Percentiles rank a stretch among this genome's conserved stretches.
Conservation (phyloP, 805 yeast genomes). For the Saccharomycopsis selenospora region DNA sequence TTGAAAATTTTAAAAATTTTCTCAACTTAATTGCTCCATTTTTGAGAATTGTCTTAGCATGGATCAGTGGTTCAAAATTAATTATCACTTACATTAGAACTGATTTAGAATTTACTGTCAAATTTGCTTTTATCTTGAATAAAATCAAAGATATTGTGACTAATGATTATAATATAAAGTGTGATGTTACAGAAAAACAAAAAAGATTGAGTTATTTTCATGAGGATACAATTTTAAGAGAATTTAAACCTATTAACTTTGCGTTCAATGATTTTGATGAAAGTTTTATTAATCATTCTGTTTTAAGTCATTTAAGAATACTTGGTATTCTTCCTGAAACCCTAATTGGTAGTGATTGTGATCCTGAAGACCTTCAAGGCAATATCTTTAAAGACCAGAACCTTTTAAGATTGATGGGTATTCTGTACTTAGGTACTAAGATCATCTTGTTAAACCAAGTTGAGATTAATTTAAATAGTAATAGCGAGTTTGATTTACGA, state of each 20-base stretch:
- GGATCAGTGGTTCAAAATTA: slow-evolving; percentile 47
- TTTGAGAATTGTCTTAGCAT: slow-evolving; percentile 45
- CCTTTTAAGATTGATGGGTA: slow-evolving; percentile 10
- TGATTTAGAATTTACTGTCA: slow-evolving; percentile 28
- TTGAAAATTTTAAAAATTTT: neutral
- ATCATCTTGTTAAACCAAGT: slow-evolving; percentile 8
- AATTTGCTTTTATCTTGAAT: slow-evolving; percentile 29
- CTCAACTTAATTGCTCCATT: slow-evolving; percentile 29
- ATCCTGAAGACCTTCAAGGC: slow-evolving; percentile 3
- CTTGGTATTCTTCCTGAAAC: slow-evolving; percentile 29
- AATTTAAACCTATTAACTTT: slow-evolving; percentile 47
- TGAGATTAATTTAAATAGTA: slow-evolving; percentile 4
- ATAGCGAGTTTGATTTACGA: neutral
- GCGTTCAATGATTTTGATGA: slow-evolving; percentile 59
- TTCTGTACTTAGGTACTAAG: slow-evolving; percentile 15
- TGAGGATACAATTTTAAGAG: slow-evolving; percentile 60
- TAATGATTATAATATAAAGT: neutral
- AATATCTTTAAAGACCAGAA: slow-evolving; percentile 8
- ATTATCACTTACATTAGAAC: slow-evolving; percentile 33
- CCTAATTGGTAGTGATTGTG: neutral
- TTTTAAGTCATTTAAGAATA: slow-evolving; percentile 27
- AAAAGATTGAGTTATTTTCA: slow-evolving; percentile 46
- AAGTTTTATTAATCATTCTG: slow-evolving; percentile 33
- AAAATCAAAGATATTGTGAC: slow-evolving; percentile 19
- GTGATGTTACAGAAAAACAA: slow-evolving; percentile 30